Conservation (phyloP, 129 eudicot genomes). For the Smallanthus sonchifolius region DNA sequence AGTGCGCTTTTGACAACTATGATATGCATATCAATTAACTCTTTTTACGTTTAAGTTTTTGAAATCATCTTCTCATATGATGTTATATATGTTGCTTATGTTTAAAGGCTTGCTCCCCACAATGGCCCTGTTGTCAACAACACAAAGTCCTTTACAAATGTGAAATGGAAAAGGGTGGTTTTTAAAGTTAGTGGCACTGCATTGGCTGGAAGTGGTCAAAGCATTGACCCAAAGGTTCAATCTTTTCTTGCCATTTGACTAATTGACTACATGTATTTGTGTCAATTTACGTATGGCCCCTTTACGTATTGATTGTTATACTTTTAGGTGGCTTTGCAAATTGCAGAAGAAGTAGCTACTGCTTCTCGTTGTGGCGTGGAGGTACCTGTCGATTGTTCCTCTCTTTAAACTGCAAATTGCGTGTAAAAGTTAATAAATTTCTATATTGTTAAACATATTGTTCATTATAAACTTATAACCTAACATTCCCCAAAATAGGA, state of each 20-base stretch:
- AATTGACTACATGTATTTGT: not conserved
- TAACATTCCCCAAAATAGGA: not conserved
- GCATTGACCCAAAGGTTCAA: slow-evolving; percentile 40
- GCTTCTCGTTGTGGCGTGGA: slow-evolving; percentile 38
- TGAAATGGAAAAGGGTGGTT: slow-evolving; percentile 39
- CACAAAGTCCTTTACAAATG: slow-evolving; percentile 11
- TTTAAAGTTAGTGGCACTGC: slow-evolving; percentile 47
- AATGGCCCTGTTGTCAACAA: not conserved
- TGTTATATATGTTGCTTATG: slow-evolving; percentile 7
- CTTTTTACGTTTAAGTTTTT: not conserved
- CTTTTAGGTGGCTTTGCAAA: slow-evolving; percentile 40
- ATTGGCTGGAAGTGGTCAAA: slow-evolving; percentile 35
- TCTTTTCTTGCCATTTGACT: slow-evolving; percentile 6
- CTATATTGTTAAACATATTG: not conserved
- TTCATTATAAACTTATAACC: not conserved
- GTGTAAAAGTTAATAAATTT: not conserved
- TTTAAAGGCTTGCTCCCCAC: slow-evolving; percentile 24
- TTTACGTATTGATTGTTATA: slow-evolving; percentile 4
- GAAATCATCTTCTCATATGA: not conserved
- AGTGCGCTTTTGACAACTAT: too few relatives aligned
- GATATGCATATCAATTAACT: not conserved
- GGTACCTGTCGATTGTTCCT: slow-evolving; percentile 13
- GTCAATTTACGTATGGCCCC: not conserved
- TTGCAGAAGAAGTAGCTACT: slow-evolving; percentile 38
- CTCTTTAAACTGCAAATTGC: not conserved